Conservation (phyloP, 768 basidiomycete species). For the Pisolithus marmoratus region DNA sequence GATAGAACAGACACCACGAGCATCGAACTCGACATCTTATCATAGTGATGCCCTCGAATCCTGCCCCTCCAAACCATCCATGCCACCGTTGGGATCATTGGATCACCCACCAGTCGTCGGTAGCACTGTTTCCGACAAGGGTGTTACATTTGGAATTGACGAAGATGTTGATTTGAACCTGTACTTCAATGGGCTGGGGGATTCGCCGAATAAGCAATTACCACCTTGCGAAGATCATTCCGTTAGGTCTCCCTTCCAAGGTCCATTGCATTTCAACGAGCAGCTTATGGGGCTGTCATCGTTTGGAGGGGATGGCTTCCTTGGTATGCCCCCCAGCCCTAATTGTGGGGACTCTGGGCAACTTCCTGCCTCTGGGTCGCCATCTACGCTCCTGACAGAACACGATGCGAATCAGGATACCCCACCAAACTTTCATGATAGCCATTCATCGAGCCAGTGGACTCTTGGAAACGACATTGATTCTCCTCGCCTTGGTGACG, state of each 20-base stretch:
- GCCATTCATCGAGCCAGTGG: constrained; percentile 4
- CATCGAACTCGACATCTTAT: background rate
- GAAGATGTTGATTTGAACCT: constrained; percentile 20
- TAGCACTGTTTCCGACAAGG: too few species aligned
- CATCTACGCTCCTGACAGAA: constrained; percentile 1
- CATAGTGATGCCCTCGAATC: background rate
- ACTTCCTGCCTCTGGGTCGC: background rate
- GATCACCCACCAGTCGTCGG: background rate
- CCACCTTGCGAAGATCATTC: background rate
- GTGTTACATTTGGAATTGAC: constrained; percentile 6
- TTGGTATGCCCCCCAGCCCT: constrained; percentile 26
- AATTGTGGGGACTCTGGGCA: background rate
- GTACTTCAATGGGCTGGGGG: constrained; percentile 22
- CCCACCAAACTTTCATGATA: background rate
- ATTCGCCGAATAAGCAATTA: constrained; percentile 14
- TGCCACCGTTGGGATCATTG: background rate
- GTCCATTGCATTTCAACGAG: background rate
- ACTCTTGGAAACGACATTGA: constrained; percentile 3
- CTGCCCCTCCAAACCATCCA: background rate
- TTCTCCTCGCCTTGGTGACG: background rate
- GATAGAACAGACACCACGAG: background rate
- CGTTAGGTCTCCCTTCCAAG: constrained; percentile 7
- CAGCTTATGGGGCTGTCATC: constrained; percentile 4
- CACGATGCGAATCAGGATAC: constrained; percentile 4
- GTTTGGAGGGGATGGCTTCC: constrained; percentile 15